Conservation (phyloP, 2,329 filamentous ascomycete genomes). For the Aspergillus eucalypticola region DNA sequence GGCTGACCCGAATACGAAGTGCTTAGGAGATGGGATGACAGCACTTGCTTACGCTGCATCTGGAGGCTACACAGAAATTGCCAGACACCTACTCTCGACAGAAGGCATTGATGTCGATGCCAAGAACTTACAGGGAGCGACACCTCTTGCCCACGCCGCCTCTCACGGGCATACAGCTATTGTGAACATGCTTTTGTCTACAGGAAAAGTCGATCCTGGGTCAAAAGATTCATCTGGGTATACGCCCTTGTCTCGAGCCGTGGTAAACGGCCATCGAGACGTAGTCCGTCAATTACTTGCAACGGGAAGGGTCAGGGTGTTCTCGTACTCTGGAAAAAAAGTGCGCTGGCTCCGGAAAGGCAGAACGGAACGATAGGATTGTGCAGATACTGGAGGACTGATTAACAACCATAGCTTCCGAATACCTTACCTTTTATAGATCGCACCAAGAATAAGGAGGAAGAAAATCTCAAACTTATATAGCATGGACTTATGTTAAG, state of each 20-base stretch:
- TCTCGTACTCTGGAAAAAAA: background rate
- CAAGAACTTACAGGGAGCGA: background rate
- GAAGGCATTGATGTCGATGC: background rate
- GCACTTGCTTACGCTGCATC: background rate
- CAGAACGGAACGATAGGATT: background rate
- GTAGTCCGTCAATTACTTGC: background rate
- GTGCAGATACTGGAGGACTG: background rate
- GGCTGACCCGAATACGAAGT: background rate
- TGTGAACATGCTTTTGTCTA: background rate
- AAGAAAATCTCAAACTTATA: too few relatives aligned
- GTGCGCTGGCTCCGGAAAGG: background rate
- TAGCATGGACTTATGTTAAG: too few relatives aligned
- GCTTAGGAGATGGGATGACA: background rate
- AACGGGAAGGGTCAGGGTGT: background rate
- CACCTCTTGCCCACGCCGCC: too few relatives aligned
- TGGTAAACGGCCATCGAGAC: background rate
- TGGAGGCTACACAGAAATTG: background rate
- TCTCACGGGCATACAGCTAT: background rate
- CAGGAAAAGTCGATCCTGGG: background rate
- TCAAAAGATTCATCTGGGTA: background rate
- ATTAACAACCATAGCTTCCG: background rate
- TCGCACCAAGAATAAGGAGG: too few relatives aligned
- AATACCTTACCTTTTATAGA: too few relatives aligned
- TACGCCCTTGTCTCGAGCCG: background rate
- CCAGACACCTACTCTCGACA: background rate